A percentile compares a stretch with the other conserved stretches of the same genome.
These are phyloP conservation scores for Tylopilus plumbeoviolaceoides DNA, from an alignment of 768 basidiomycete genomes.

Conservation along the genomic window DNA sequence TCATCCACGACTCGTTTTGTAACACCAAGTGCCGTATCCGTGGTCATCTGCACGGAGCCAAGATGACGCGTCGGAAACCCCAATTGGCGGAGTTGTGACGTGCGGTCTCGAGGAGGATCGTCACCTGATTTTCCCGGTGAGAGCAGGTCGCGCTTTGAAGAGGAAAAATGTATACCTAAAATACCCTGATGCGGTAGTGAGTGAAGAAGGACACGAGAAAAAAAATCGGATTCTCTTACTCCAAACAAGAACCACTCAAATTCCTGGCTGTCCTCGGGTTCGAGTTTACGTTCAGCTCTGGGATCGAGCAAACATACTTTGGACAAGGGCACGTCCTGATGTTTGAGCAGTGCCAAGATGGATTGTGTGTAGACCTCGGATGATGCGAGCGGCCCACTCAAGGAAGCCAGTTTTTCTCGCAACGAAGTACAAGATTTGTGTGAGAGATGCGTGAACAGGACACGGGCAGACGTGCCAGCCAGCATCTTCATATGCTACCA, in stretches of 20 bases:
- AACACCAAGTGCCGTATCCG: constrained; percentile 92
- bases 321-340: constrained; percentile 37
- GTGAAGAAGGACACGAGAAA: background rate
- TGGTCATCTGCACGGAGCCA: constrained; percentile 94
- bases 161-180: constrained; percentile 40
- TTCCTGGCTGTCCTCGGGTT: constrained; percentile 73
- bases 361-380: constrained; percentile 26
- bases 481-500: constrained; percentile 78
- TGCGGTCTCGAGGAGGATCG: constrained; percentile 93
- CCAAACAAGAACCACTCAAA: constrained; percentile 94
- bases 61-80: constrained; percentile 88
- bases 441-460: constrained; percentile 88
- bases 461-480: constrained; percentile 57
- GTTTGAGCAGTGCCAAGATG: constrained; percentile 12
- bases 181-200: constrained; percentile 44
- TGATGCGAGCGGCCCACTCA: constrained; percentile 12
- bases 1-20: constrained; percentile 81
- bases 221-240: constrained; percentile 37
- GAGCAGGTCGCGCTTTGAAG: background rate
- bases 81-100: constrained; percentile 76
- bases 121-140: constrained; percentile 55
- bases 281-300: constrained; percentile 63
- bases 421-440: constrained; percentile 60
- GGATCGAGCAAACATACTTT: constrained; percentile 94
- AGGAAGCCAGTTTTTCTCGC: constrained; percentile 14